Evolutionary conservation across 2,329 filamentous ascomycete species (phyloP), one percentile per base, ranked within the genome.

Genomic region (Chaetomiaceae sp.): DNA sequence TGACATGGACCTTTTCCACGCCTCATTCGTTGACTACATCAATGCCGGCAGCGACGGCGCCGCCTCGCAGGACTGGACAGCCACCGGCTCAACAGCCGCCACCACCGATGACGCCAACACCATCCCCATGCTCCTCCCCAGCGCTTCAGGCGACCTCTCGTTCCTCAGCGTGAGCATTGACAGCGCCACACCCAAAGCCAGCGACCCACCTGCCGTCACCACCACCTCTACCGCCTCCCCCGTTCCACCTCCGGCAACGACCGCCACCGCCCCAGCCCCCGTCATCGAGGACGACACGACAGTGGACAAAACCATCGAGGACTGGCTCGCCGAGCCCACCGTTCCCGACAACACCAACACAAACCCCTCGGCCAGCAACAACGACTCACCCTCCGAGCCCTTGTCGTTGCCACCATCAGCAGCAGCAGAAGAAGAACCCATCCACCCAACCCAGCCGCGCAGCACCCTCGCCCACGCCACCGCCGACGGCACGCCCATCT

Each of bases 281-380:
- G n/a, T 26, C 11, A 30, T 22, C 3, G 49, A 52, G 42, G 49
- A 50, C 32, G 40, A 45, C 15, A 42, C 43, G 14, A 14, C 50
- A 22, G 50, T 40, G 6, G 53, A 54, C 39, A 42, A 49, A 15
- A 56, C 53, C 3, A 57, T 57, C 39, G 47, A 56, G 40, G 59
- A 59, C 32, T 64, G 61, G 62, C 55, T 57, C 19, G 51, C 55
- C 24, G 53, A 57, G 38, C 51, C 55, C 6, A 37, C 42, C 9
- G 44, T 39, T 5, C 27, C 48, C 4, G 14, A 24, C 9, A 10
- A 26, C 4, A 14, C 30, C 9, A 10, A 26, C 4, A 14, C 38
- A 12, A 37, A 6, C n/a, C 29, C 19, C 29, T 27, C 9, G 26
- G 26, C 9, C 24, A n/a, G 35, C 15, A 19, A 33, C 47, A 24